Evolutionary conservation across 2,329 filamentous ascomycete genomes (phyloP).

Genomic region (Fusarium papillatum): DNA sequence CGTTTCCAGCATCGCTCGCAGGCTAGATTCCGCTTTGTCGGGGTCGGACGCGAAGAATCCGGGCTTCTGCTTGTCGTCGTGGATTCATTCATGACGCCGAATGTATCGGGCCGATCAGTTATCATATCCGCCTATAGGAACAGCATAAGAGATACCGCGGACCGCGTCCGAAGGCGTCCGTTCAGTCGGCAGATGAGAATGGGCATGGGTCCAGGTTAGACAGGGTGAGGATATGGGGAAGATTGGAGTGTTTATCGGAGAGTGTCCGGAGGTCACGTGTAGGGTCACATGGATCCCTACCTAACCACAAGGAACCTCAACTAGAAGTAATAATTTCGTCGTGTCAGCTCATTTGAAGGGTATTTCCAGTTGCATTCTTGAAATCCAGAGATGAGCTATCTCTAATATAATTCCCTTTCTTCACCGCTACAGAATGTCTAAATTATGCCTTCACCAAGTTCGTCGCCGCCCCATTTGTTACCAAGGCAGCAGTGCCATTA

Average conservation of each 20-base stretch:
- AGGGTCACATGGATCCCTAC: too few species aligned
- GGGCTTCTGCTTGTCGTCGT: slow-evolving; percentile 12
- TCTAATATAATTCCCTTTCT: not conserved
- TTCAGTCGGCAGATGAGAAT: not conserved
- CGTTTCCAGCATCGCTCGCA: slow-evolving; percentile 35
- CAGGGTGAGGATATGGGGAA: not conserved
- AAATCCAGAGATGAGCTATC: not conserved
- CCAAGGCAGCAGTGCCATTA: not conserved
- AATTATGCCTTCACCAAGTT: not conserved
- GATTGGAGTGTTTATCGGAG: not conserved
- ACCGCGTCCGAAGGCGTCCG: slow-evolving; percentile 9
- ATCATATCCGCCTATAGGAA: slow-evolving; percentile 2
- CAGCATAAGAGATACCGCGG: not conserved
- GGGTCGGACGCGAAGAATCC: not conserved
- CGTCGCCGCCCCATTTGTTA: not conserved
- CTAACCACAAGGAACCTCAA: not conserved
- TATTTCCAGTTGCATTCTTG: not conserved
- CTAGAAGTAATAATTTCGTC: not conserved
- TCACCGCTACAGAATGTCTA: rapidly evolving
- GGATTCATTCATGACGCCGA: slow-evolving; percentile 4
- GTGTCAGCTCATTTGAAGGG: too few species aligned
- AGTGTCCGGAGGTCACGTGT: slow-evolving; percentile 20
- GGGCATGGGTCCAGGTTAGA: not conserved
- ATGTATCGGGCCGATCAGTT: slow-evolving; percentile 17
- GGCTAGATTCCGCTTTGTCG: slow-evolving; percentile 20